Evolutionary conservation across 306 rosid genomes (phyloP).

Genomic region (Gleditsia sinensis): DNA sequence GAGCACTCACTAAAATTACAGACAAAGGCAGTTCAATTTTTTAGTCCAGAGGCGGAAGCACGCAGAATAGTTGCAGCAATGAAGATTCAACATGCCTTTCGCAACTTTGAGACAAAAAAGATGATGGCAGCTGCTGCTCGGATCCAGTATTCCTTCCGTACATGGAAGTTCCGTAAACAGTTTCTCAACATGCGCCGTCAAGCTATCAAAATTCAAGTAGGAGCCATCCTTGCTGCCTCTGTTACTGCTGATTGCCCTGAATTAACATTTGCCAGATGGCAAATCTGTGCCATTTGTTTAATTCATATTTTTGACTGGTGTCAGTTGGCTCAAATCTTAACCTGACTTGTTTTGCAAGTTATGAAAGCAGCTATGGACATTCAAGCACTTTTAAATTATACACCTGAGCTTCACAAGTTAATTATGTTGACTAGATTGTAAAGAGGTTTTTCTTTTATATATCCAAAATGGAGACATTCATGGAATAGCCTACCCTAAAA

Average conservation of each 20-base stretch:
- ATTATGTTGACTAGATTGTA: conserved; percentile 5
- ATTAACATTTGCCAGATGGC: neutral
- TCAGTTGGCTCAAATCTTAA: conserved; percentile 19
- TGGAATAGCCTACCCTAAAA: neutral
- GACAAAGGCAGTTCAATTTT: conserved; percentile 40
- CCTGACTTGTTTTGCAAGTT: conserved; percentile 14
- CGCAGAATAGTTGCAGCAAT: conserved; percentile 84
- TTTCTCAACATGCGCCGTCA: conserved; percentile 78
- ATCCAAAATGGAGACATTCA: neutral
- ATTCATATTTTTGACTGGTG: conserved; percentile 1
- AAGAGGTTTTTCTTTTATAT: neutral
- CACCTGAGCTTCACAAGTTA: neutral
- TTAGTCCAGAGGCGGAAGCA: conserved; percentile 74
- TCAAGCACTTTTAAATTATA: neutral
- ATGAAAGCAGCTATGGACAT: neutral
- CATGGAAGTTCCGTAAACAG: conserved; percentile 79
- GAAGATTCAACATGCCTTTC: conserved; percentile 98
- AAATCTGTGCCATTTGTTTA: neutral
- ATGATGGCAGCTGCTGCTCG: conserved; percentile 74
- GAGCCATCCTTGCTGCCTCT: conserved; percentile 31
- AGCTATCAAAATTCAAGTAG: conserved; percentile 79
- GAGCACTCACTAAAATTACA: conserved; percentile 65
- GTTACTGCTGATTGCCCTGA: conserved; percentile 24
- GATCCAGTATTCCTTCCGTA: conserved; percentile 76
- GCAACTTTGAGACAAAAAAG: conserved; percentile 56